Conservation (phyloP, 2,329 filamentous ascomycete genomes). For the Blastomyces gilchristii region DNA sequence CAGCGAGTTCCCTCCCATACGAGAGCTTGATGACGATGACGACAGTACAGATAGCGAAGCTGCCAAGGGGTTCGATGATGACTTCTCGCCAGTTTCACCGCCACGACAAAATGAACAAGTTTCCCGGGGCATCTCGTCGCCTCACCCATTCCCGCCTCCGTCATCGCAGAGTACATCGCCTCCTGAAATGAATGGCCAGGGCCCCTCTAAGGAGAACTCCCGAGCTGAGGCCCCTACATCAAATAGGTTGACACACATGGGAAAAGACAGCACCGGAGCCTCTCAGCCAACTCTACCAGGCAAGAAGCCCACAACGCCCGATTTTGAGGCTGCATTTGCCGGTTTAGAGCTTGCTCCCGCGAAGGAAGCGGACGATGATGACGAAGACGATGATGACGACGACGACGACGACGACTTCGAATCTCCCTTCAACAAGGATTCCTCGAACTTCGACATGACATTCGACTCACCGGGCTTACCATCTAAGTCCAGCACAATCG, state of each 20-base stretch:
- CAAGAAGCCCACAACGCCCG: conserved; percentile 28
- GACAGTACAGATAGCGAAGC: conserved; percentile 61
- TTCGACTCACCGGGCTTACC: conserved; percentile 34
- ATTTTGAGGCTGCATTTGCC: conserved; percentile 40
- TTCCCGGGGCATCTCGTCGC: background rate
- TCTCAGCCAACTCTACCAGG: conserved; percentile 13
- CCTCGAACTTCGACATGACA: conserved; percentile 37
- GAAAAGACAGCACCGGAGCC: conserved; percentile 26
- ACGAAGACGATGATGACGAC: conserved; percentile 20
- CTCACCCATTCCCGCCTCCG: conserved; percentile 36
- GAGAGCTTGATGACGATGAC: conserved; percentile 70
- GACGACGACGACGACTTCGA: conserved; percentile 50
- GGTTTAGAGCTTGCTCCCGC: conserved; percentile 36
- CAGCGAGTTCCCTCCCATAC: conserved; percentile 85
- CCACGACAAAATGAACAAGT: conserved; percentile 25
- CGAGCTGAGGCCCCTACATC: conserved; percentile 30
- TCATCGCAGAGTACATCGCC: conserved; percentile 34
- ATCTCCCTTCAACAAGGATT: conserved; percentile 24
- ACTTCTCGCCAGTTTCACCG: conserved; percentile 61
- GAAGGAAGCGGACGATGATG: conserved; percentile 32
- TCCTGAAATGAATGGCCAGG: conserved; percentile 37
- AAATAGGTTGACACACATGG: conserved; percentile 31
- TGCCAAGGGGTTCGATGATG: conserved; percentile 69
- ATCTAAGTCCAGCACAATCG: conserved; percentile 19
- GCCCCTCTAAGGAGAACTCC: conserved; percentile 18